A percentile compares a stretch with the other conserved stretches of the same genome.
Conservation (phyloP, 139 green algal genomes). For the Chlorella sp. region DNA sequence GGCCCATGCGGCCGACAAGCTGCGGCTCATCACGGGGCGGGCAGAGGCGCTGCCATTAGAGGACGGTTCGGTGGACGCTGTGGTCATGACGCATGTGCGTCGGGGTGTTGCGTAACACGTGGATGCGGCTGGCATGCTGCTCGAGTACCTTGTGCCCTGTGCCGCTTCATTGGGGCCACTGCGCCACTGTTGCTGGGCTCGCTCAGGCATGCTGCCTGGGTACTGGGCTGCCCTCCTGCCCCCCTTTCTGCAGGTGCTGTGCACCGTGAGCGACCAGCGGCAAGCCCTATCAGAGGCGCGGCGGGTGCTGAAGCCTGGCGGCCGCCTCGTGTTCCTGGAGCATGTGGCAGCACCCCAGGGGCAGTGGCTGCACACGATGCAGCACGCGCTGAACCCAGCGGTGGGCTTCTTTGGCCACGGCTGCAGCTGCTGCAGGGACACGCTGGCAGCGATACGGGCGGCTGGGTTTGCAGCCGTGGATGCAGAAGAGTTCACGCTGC, state of each 20-base stretch:
- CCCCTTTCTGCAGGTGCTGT: constrained; percentile 11
- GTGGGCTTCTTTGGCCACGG: background rate
- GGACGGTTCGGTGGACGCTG: background rate
- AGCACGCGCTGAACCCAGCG: background rate
- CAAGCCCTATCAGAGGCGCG: background rate
- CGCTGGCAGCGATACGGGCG: background rate
- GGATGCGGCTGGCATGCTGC: background rate
- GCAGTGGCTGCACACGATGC: background rate
- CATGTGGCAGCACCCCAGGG: constrained; percentile 8
- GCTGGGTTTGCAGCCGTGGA: background rate
- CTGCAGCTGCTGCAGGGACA: background rate
- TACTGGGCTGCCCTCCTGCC: too few species aligned
- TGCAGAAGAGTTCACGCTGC: background rate
- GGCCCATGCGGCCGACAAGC: background rate
- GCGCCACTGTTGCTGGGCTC: too few species aligned
- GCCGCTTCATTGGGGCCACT: too few species aligned
- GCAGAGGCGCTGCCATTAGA: constrained; percentile 28
- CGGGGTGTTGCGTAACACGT: background rate
- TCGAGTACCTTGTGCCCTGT: too few species aligned
- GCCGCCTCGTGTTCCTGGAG: constrained; percentile 7
- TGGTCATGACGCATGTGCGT: constrained; percentile 18
- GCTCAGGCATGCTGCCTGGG: too few species aligned
- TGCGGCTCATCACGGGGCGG: background rate
- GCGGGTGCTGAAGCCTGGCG: constrained; percentile 10
- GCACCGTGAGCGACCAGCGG: background rate